Percentiles rank a stretch among this genome's conserved stretches.
phyloP scores from a whole-genome alignment of 192 early-diverging fungal genomes.

The Gamsiella multidivaricata region DNA sequence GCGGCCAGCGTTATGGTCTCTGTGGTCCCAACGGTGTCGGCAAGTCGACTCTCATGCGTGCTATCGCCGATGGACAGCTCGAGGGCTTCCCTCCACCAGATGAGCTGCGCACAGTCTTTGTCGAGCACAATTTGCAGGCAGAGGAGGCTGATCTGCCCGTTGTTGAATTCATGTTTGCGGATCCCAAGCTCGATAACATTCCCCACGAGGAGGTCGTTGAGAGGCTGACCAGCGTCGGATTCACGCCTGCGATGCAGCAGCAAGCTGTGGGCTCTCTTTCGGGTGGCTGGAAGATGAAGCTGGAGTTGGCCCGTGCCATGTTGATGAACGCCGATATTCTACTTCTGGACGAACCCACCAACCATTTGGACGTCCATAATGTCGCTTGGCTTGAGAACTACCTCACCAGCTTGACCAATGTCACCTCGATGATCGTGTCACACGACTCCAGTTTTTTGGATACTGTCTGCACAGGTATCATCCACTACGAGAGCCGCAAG shows the following conservation, averaged over 20 bases:
- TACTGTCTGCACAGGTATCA: slow-evolving; percentile 82
- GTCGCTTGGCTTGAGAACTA: slow-evolving; percentile 76
- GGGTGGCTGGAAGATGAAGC: slow-evolving; percentile 94
- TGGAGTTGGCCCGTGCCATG: slow-evolving; percentile 88
- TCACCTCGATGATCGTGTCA: slow-evolving; percentile 88
- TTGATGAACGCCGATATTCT: slow-evolving; percentile 87
- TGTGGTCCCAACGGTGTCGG: slow-evolving; percentile 85
- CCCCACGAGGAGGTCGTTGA: slow-evolving; percentile 59
- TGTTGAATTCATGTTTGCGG: slow-evolving; percentile 75
- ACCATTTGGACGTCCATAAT: slow-evolving; percentile 80
- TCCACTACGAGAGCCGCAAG: slow-evolving; percentile 86
- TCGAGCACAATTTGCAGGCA: slow-evolving; percentile 81
- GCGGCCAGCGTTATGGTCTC: slow-evolving; percentile 85
- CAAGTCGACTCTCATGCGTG: slow-evolving; percentile 88
- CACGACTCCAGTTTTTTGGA: slow-evolving; percentile 90
- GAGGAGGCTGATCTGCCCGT: slow-evolving; percentile 77
- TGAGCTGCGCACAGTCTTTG: slow-evolving; percentile 82
- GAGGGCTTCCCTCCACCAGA: slow-evolving; percentile 84
- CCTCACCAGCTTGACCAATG: slow-evolving; percentile 72
- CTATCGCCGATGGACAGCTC: slow-evolving; percentile 86
- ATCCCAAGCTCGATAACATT: slow-evolving; percentile 65
- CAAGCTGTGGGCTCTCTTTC: slow-evolving; percentile 79
- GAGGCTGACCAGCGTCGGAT: slow-evolving; percentile 70
- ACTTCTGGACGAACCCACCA: slow-evolving; percentile 87
- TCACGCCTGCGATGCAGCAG: slow-evolving; percentile 68